Percentiles rank a stretch among this genome's conserved stretches.
These are phyloP conservation scores for Boletus semigastroideus DNA, from an alignment of 1,284 basidiomycete genomes.

Conservation along the genomic window DNA sequence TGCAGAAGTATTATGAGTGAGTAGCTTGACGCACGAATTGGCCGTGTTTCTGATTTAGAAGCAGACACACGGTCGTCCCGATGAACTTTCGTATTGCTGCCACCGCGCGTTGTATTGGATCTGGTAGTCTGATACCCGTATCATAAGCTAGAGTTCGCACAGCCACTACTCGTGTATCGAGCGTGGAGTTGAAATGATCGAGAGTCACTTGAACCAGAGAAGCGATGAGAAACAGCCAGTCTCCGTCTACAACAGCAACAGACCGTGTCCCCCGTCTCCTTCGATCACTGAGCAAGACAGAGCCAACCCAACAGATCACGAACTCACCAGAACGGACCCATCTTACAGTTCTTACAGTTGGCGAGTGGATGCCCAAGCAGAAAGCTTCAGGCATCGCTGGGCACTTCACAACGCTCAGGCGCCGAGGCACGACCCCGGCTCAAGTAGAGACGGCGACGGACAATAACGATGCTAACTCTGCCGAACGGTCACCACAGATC, in stretches of 20 bases:
- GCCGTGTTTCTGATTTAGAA: conserved; percentile 6
- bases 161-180: conserved; percentile 20
- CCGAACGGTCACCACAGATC: conserved; percentile 10
- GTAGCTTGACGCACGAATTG: conserved; percentile 18
- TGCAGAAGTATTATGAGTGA: conserved; percentile 72
- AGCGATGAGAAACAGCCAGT: conserved; percentile 11
- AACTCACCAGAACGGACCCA: conserved; percentile 7
- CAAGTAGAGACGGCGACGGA: conserved; percentile 8
- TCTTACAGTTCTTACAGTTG: conserved; percentile 1
- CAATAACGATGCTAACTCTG: conserved; percentile 11
- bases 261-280: conserved; percentile 16
- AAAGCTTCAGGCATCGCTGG: conserved; percentile 36
- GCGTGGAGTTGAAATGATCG: neutral
- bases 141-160: conserved; percentile 5
- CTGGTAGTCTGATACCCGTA: conserved; percentile 15
- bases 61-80: conserved; percentile 50
- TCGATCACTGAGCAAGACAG: conserved; percentile 20
- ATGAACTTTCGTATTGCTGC: conserved; percentile 54
- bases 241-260: neutral
- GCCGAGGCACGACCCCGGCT: conserved; percentile 11
- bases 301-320: conserved; percentile 16
- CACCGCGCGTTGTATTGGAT: conserved; percentile 49
- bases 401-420: conserved; percentile 35
- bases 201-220: neutral
- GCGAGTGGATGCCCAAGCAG: conserved; percentile 29